Percentiles rank a stretch among this genome's conserved stretches.
Conservation (phyloP, 306 rosid genomes). For the Medicago lupulina region DNA sequence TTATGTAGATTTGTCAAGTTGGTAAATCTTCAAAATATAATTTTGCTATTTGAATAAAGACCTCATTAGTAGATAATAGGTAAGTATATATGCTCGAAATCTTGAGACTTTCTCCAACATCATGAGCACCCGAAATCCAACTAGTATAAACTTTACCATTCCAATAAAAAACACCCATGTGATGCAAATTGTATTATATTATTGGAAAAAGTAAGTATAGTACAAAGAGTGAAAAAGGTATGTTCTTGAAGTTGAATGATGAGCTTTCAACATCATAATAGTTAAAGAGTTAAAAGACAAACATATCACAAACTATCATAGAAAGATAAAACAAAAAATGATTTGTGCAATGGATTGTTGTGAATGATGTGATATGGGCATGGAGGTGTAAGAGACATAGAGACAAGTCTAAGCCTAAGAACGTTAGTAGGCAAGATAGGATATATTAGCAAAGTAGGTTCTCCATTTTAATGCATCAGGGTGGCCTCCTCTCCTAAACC, state of each 20-base stretch:
- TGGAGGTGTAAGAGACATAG: conserved; percentile 11
- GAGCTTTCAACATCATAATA: conserved; percentile 37
- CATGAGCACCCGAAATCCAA: too few species aligned
- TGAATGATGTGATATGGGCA: conserved; percentile 10
- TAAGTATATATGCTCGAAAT: too few species aligned
- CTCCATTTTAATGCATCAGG: not conserved
- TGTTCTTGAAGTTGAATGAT: conserved; percentile 28
- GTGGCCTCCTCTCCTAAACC: not conserved
- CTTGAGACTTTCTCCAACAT: too few species aligned
- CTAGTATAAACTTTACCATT: too few species aligned
- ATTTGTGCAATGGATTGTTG: conserved; percentile 6
- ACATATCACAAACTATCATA: not conserved
- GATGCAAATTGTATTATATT: not conserved
- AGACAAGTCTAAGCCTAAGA: conserved; percentile 37
- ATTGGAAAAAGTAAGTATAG: conserved; percentile 21
- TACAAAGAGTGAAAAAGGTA: not conserved
- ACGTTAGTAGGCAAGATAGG: not conserved
- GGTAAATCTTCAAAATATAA: too few species aligned
- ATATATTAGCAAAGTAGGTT: not conserved
- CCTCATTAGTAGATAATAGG: too few species aligned
- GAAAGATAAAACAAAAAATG: conserved; percentile 20
- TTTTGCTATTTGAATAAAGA: too few species aligned
- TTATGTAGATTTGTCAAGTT: too few species aligned
- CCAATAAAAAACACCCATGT: too few species aligned
- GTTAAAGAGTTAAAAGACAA: conserved; percentile 38